Base-by-base conservation (phyloP, 225 moss, liverwort and hornwort species). In the Anthoceros angustus region DNA sequence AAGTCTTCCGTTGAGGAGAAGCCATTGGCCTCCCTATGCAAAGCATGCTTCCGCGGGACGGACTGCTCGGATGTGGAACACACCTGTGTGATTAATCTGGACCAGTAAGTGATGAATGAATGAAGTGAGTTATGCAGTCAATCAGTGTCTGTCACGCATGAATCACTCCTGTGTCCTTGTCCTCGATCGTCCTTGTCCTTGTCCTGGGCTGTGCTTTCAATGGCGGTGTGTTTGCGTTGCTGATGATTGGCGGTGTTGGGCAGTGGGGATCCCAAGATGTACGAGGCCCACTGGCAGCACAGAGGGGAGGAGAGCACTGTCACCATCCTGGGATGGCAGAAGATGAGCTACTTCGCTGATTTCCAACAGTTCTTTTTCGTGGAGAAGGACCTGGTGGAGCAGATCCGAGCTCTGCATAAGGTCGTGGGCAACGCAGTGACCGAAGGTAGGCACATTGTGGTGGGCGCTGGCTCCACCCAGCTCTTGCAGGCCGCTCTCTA, bases 251-350 rank as follows among this genome's bases (percentile, higher is more conserved):
- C 64, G 61, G 66, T 32, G 39, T 39, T 39, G 46, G 64, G 76
- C 85, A 95, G 94, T 70, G 94, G 94, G 18, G 94, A 95, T 77
- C 94, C 94, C 25, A 95, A 90, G 10, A 80, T 95, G 86, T 95
- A 83, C 70, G 94, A 95, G 71, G 81, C 80, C 12, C 88, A 81
- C 67, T 95, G 94, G 94, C 76, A 80, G 25, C 42, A 67, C 23
- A 66, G 80, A 39, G 94, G 88, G 46, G 75, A 75, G 48, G 75
- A 63, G 72, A 90, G 88, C 64, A 74, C 77, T 45, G 83, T 86
- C 5, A 73, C 77, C 42, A 90, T 95, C 39, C 48, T 81, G 1
- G 94, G 94, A 25, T 95, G 86, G 63, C 90, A 95, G 76, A 83
- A 86, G 43, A 88, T 95, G 90, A 95, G 94, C 40, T 95, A 95